phyloP scores from a whole-genome alignment of 2,329 filamentous ascomycete genomes.

The Esteya vermicola region DNA sequence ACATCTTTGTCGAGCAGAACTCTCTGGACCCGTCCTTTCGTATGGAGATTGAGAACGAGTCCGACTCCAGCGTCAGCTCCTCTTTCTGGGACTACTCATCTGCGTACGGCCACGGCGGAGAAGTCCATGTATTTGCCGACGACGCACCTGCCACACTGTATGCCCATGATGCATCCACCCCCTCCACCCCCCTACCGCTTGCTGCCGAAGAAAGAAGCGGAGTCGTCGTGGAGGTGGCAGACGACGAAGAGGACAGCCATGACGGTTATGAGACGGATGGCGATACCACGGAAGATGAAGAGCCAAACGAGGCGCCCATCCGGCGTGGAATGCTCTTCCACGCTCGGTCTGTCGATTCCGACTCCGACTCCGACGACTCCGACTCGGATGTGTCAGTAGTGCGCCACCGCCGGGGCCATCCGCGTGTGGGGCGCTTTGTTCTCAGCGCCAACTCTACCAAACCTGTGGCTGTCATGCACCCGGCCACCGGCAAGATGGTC shows the following conservation, averaged over 20 bases:
- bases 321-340: conserved; percentile 26
- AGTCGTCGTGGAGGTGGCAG: background rate
- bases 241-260: conserved; percentile 21
- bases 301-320: conserved; percentile 30
- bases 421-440: conserved; percentile 39
- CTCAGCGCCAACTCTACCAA: conserved; percentile 39
- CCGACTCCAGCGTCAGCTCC: conserved; percentile 40
- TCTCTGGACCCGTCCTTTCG: conserved; percentile 59
- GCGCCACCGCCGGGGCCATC: conserved; percentile 33
- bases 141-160: background rate
- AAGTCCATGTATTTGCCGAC: too few species aligned
- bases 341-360: conserved; percentile 33
- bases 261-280: conserved; percentile 48
- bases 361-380: conserved; percentile 31
- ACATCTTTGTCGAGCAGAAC: conserved; percentile 66
- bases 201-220: background rate
- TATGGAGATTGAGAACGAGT: conserved; percentile 56
- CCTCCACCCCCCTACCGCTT: background rate
- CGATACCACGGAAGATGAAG: conserved; percentile 47
- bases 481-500: conserved; percentile 45
- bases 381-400: too few species aligned
- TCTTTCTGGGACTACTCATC: conserved; percentile 52
- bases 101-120: conserved; percentile 18
- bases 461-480: conserved; percentile 44
- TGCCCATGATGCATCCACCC: conserved; percentile 12